Evolutionary conservation across 352 stramenopile genomes (phyloP), one percentile per base, ranked within the genome.

Genomic region (Globisporangium acanthophoron): DNA sequence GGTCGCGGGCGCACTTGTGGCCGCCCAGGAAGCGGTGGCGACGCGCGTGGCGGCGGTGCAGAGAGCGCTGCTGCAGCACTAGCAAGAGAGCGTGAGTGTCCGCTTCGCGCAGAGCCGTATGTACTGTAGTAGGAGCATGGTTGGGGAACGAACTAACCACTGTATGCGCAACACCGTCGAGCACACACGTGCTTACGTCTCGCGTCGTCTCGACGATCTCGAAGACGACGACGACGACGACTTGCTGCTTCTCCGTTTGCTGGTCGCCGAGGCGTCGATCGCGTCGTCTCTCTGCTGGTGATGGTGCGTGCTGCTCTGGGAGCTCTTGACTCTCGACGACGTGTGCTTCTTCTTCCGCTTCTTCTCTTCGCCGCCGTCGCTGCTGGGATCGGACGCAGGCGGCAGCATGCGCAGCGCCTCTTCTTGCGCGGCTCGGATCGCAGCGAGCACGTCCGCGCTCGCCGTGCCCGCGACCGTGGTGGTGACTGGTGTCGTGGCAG

Each of bases 321-420:
- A 49, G 44, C 20, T 49, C 44, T 29, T 49, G 2, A 13, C 11
- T 13, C 15, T 31, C 8, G 44, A 49, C n/a, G 44, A 16, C 9
- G 31, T 49, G 44, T 49, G 44, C 6, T 24, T 21, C 7, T 29
- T 21, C 44, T 31, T 31, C 44, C 5, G 31, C n/a, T 49, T 31
- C 44, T 29, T 49, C 4, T 18, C 44, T 4, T 3, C 44, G 1
- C 24, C 44, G 8, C 9, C 44, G 20, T 46, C 40, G 8, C 16
- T 46, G 40, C 16, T 16, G 16, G 15, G 16, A 21, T n/a, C 44
- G 9, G 44, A 49, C n/a, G 44, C 31, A 49, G 44, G 44, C 9
- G 66, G 59, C 3, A 92, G 62, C 82, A 92, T 90, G 9, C 67
- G 73, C 60, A 86, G 47, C 0, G 80, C 80, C 13, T 88, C 80